Conservation (phyloP, 2,329 filamentous ascomycete genomes). For the Hymenoscyphus infarciens region DNA sequence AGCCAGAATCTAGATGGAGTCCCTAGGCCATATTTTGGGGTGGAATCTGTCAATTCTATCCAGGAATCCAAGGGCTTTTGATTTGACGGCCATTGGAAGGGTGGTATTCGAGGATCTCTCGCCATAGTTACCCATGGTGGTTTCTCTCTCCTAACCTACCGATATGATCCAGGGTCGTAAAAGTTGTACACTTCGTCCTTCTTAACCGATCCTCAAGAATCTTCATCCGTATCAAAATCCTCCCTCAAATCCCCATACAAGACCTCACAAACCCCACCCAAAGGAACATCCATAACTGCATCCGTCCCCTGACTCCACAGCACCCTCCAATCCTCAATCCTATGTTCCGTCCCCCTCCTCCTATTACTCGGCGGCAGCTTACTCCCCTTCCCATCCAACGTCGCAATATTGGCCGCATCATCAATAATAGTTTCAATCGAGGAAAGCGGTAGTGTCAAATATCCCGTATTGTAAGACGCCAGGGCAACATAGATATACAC, state of each 20-base stretch:
- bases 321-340: conserved; percentile 62
- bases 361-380: conserved; percentile 33
- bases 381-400: conserved; percentile 68
- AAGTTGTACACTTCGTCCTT: background rate
- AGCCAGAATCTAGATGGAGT: no score
- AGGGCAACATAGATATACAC: conserved; percentile 94
- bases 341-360: conserved; percentile 30
- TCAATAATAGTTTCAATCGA: conserved; percentile 90
- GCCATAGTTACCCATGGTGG: background rate
- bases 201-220: background rate
- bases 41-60: no score
- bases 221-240: conserved; percentile 17
- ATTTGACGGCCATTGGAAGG: background rate
- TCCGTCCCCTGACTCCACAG: conserved; percentile 93
- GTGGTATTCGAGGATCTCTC: background rate
- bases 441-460: conserved; percentile 75
- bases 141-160: background rate
- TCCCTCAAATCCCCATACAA: conserved; percentile 68
- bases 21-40: no score
- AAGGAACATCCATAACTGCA: conserved; percentile 93
- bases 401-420: conserved; percentile 79
- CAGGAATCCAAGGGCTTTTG: no score
- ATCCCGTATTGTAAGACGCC: conserved; percentile 84
- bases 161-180: background rate
- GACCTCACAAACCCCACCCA: conserved; percentile 92